Evolutionary conservation across 495 filamentous ascomycete genomes (phyloP).

Genomic region (Annulohypoxylon stygium): DNA sequence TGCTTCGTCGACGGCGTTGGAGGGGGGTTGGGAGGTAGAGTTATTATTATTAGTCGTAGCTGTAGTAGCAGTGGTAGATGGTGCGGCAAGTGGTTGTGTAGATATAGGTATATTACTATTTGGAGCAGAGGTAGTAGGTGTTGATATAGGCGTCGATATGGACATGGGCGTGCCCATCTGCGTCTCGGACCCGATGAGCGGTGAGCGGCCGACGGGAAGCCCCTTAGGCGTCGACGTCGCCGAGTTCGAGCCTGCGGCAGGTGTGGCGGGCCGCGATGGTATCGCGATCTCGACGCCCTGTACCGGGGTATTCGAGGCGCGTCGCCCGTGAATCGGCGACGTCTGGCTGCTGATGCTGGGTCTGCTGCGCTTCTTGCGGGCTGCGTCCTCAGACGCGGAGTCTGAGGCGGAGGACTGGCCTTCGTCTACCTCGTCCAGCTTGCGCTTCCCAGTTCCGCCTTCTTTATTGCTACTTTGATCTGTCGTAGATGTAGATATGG

Average conservation of each 20-base stretch:
- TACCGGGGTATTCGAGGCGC: conserved; percentile 56
- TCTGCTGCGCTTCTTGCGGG: conserved; percentile 60
- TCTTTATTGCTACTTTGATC: not conserved
- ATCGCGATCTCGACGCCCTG: conserved; percentile 67
- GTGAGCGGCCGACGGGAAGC: conserved; percentile 52
- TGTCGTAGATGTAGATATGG: not conserved
- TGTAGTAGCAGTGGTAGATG: conserved; percentile 29
- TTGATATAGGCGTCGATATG: conserved; percentile 14
- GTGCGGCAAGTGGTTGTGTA: conserved; percentile 31
- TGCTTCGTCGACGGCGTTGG: conserved; percentile 73
- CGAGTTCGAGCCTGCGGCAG: conserved; percentile 51
- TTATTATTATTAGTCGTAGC: conserved; percentile 1
- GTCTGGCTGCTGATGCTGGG: conserved; percentile 38
- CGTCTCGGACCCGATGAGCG: conserved; percentile 55
- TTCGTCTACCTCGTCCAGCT: conserved; percentile 57
- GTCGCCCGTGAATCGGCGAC: conserved; percentile 51
- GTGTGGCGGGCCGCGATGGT: conserved; percentile 68
- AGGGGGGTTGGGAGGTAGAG: conserved; percentile 22
- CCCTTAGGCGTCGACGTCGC: conserved; percentile 53
- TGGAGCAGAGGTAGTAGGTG: not conserved
- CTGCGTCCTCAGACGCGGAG: conserved; percentile 55
- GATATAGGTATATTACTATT: conserved; percentile 35
- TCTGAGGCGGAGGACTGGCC: conserved; percentile 48
- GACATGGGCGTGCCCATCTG: conserved; percentile 7
- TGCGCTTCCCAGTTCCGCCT: conserved; percentile 50